Base-by-base conservation (phyloP, 305 asterid genomes). In the Striga hermonthica region DNA sequence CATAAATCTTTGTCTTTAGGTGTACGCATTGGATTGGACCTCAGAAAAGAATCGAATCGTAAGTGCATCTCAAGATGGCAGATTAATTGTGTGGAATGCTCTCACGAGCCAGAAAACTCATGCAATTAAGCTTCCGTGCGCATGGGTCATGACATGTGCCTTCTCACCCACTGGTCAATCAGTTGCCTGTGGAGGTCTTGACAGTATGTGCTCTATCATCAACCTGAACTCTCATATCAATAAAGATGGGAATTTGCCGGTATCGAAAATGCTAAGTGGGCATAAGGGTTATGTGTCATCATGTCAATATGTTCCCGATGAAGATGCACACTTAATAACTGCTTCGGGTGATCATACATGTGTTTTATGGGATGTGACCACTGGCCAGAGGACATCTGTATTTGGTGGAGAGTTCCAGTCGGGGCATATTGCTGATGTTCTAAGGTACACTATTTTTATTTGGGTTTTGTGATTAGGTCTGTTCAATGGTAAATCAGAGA, bases 51-150 rank as follows among this genome's bases (percentile, higher is more conserved):
- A 93, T 77, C 96, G 97, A 35, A 85, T 93, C 14, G 99, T 93
- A 59, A 93, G 97, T 78, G 97, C 99, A 55, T 93, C 97, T 55
- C 99, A 88, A 80, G 99, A 93, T 78, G 99, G 99, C 16, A 78
- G 96, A 74, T 82, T 93, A 70, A 90, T 90, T 58, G 96, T 93
- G 64, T 93, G 99, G 97, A 93, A 93, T 72, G 95, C 97, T 79
- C 96, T 93, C 61, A 93, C 99, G n/a, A 93, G 96, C 87, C 99
- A 90, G 75, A 93, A 93, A 64, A 93, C 96, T 72, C 97, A 88
- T 55, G 85, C 96, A 38, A 88, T 93, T 64, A 90, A 86, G 86
- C 80, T 90, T 72, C 96, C 99, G 49, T 93, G 97, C 70, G 95
- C 99, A 7, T 93, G 97, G 97, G 96, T 93, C 69, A 88, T 93